Evolutionary conservation across 192 early-diverging fungal genomes (phyloP).

Genomic region (Globomyces pollinis-pini): DNA sequence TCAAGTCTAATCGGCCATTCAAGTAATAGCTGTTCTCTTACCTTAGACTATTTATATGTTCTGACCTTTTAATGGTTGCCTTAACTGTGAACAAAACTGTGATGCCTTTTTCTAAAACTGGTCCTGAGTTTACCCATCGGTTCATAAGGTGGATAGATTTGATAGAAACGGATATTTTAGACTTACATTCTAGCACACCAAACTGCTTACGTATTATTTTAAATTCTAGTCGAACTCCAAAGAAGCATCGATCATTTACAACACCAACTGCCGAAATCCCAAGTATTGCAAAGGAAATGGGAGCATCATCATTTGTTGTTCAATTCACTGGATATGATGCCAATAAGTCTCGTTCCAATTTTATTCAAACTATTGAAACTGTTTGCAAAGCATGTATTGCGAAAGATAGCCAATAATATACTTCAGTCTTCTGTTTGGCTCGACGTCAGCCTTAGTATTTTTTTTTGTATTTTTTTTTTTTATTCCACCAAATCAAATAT

Average conservation of each 20-base stretch:
- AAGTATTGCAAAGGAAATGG: constrained; percentile 5
- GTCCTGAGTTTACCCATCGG: constrained; percentile 15
- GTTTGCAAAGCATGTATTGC: constrained; percentile 19
- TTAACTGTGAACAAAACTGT: constrained; percentile 13
- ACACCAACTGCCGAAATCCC: constrained; percentile 5
- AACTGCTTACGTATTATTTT: constrained; percentile 15
- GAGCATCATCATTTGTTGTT: constrained; percentile 8
- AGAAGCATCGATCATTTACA: constrained; percentile 2
- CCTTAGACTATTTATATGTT: constrained; percentile 32
- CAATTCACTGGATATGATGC: constrained; percentile 23
- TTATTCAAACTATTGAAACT: constrained; percentile 16
- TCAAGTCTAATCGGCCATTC: constrained; percentile 9
- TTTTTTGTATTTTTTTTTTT: background rate
- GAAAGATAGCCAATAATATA: background rate
- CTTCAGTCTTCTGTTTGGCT: background rate
- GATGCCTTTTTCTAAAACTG: constrained; percentile 3
- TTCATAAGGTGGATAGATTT: constrained; percentile 45
- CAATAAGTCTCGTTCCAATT: constrained; percentile 14
- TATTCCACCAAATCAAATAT: too few relatives aligned
- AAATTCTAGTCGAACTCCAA: background rate
- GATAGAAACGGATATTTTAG: constrained; percentile 29
- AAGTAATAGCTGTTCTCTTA: too few relatives aligned
- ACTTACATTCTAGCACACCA: constrained; percentile 16
- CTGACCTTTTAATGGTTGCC: constrained; percentile 42
- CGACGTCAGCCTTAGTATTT: background rate